These are phyloP conservation scores for Trichoderma oligosporum DNA, from an alignment of 2,329 filamentous ascomycete genomes.

Conservation along the genomic window DNA sequence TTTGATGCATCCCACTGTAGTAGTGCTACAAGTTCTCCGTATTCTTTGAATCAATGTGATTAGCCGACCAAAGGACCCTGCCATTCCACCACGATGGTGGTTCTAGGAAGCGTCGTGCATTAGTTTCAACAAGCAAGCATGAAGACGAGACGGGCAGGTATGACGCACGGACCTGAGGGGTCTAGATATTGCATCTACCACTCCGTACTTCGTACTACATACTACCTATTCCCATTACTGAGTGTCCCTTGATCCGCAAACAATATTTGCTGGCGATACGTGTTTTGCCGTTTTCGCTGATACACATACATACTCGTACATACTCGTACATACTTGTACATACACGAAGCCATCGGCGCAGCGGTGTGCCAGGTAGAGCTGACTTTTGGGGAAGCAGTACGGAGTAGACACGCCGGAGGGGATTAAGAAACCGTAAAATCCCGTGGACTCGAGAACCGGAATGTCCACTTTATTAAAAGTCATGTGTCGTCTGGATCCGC, in stretches of 20 bases:
- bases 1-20: not conserved
- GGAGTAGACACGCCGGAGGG: not conserved
- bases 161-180: constrained; percentile 16
- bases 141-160: constrained; percentile 21
- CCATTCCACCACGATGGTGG: constrained; percentile 8
- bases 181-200: no score
- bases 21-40: not conserved
- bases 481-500: constrained; percentile 21
- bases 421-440: constrained; percentile 15
- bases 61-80: constrained; percentile 12
- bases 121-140: constrained; percentile 15
- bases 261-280: not conserved
- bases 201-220: no score
- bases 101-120: constrained; percentile 16
- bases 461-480: constrained; percentile 18
- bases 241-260: constrained; percentile 6
- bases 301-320: no score
- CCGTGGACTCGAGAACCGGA: constrained; percentile 11
- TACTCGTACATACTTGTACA: no score
- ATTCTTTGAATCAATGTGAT: not conserved
- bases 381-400: not conserved
- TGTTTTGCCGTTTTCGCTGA: not conserved
- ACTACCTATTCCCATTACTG: constrained; percentile 12
- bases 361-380: constrained; percentile 15
- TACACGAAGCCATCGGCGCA: not conserved